Conservation (phyloP, 345 rosid genomes). For the Populus nigra region DNA sequence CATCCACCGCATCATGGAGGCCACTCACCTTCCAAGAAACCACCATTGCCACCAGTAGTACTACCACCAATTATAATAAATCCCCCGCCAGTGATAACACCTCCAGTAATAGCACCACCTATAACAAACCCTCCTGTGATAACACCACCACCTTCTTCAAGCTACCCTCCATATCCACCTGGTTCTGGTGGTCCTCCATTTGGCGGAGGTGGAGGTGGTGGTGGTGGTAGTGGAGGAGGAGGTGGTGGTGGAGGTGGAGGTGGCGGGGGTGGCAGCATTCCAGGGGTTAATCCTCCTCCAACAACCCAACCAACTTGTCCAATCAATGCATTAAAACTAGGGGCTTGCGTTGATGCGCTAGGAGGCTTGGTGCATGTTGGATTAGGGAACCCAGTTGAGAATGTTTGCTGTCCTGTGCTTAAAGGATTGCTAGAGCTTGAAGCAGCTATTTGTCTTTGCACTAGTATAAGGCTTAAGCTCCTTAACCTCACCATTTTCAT, state of each 20-base stretch:
- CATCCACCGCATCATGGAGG: constrained; percentile 63
- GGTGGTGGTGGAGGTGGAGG: constrained; percentile 44
- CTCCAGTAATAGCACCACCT: constrained; percentile 28
- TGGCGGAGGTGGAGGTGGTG: constrained; percentile 16
- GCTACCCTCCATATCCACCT: constrained; percentile 58
- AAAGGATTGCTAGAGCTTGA: constrained; percentile 46
- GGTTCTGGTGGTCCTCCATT: constrained; percentile 32
- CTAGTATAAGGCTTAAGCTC: constrained; percentile 38
- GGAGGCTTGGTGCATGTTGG: constrained; percentile 44
- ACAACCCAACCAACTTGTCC: constrained; percentile 33
- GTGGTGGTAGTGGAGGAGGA: constrained; percentile 16
- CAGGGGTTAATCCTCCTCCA: constrained; percentile 20
- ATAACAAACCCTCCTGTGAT: constrained; percentile 35
- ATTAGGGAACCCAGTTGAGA: constrained; percentile 41
- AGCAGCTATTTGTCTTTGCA: constrained; percentile 50
- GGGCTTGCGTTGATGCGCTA: constrained; percentile 43
- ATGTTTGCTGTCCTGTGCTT: constrained; percentile 40
- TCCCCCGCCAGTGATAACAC: constrained; percentile 26
- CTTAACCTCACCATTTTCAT: constrained; percentile 41
- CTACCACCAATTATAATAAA: constrained; percentile 40
- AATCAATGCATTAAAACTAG: constrained; percentile 40
- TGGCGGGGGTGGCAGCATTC: constrained; percentile 43
- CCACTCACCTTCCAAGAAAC: constrained; percentile 35
- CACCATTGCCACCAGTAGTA: constrained; percentile 20
- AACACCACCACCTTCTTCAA: constrained; percentile 49